Base-by-base conservation (phyloP, 83 land plant species). In the Thuja plicata region DNA sequence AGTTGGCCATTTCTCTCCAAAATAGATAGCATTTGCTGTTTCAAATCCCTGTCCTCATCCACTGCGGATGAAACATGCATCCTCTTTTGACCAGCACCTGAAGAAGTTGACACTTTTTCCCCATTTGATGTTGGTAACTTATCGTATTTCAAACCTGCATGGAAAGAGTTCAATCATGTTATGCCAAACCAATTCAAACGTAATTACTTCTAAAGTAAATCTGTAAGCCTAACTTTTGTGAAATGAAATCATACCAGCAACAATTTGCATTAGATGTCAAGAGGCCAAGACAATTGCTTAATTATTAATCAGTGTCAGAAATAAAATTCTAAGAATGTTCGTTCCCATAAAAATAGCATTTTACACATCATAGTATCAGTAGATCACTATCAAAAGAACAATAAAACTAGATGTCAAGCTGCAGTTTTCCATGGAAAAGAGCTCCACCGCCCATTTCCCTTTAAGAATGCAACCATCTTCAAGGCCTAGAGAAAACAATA, bases 81-180 rank as follows among this genome's bases (percentile, higher is more conserved):
- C 40, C 57, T 85, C 87, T 85, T 85, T 34, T 85, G 32, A 45
- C 60, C 34, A 30, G 55, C 62, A 46, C 55, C 62, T 34, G 48
- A 48, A n/a, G 86, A 84, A 45, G 86, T 43, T 24, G 52, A 84
- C 30, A 43, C 86, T 48, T 48, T 84, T 35, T 88, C 89, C 35
- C 40, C 89, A 88, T 43, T 88, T 88, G 89, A 48, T 30, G 85
- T 77, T 43, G 89, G 40, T 38, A 40, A 35, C 85, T 50, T 76
- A 21, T 88, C 52, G 32, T 55, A 13, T 78, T 88, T 76, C 13
- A 46, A 34, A 34, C 85, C 85, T 88, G 89, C 83, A 74, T 74
- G 24, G 43, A 16, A 35, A 38, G 0, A 57, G 48, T 37, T 32
- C 52, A 66, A 66, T 17, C 48, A 40, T 38, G 43, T 35, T 82